phyloP scores from a whole-genome alignment of 2,329 filamentous ascomycete genomes.

The Elsinoe ampelina region DNA sequence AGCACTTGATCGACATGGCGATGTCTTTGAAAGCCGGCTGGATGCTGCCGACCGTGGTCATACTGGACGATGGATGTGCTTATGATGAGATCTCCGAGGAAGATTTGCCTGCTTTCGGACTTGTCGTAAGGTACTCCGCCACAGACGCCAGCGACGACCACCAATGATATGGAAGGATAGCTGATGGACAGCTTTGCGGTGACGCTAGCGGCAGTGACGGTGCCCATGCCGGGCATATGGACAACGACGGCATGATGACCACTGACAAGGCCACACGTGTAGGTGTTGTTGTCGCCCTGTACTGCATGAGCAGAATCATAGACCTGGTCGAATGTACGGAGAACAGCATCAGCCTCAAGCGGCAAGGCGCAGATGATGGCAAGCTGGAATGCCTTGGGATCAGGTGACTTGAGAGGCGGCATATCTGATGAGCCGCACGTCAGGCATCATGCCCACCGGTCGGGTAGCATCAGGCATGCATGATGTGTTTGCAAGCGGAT shows the following conservation, averaged over 20 bases:
- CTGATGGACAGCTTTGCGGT: slow-evolving; percentile 17
- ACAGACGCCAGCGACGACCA: slow-evolving; percentile 20
- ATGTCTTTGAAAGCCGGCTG: neutral
- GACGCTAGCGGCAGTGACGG: slow-evolving; percentile 15
- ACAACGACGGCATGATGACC: slow-evolving; percentile 18
- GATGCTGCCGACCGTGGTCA: slow-evolving; percentile 19
- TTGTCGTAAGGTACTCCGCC: slow-evolving; percentile 16
- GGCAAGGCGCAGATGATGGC: slow-evolving; percentile 19
- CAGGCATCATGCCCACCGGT: neutral
- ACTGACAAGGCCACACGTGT: slow-evolving; percentile 19
- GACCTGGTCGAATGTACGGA: slow-evolving; percentile 15
- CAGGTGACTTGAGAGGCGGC: neutral
- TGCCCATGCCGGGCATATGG: slow-evolving; percentile 17
- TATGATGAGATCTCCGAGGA: slow-evolving; percentile 30
- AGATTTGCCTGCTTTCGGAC: neutral
- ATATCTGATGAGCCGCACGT: neutral
- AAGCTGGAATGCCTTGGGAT: slow-evolving; percentile 13
- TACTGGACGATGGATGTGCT: slow-evolving; percentile 23
- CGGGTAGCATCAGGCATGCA: neutral
- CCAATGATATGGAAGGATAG: slow-evolving; percentile 18
- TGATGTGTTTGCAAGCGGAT: neutral
- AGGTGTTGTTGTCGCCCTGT: slow-evolving; percentile 18
- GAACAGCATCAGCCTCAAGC: slow-evolving; percentile 18
- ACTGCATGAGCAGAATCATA: slow-evolving; percentile 1
- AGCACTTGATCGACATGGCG: neutral